These are phyloP conservation scores for Veloporphyrellus conicus DNA, from an alignment of 1,284 basidiomycete species.

Conservation along the genomic window DNA sequence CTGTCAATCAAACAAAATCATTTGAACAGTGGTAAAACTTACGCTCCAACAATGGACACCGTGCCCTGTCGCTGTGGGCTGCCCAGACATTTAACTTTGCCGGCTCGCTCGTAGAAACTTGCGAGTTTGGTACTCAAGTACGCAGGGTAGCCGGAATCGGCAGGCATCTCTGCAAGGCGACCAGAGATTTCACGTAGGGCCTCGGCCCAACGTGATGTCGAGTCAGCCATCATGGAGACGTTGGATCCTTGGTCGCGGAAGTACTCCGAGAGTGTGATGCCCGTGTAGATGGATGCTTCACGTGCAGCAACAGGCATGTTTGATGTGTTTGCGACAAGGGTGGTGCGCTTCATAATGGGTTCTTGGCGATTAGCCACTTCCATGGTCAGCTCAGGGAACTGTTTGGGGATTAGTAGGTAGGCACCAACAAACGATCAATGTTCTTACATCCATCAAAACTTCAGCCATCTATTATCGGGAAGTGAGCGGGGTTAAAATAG, in stretches of 20 bases:
- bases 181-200: conserved; percentile 99
- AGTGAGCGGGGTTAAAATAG: conserved; percentile 5
- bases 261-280: conserved; percentile 98
- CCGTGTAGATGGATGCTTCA: conserved; percentile 99
- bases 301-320: conserved; percentile 99
- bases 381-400: conserved; percentile 96
- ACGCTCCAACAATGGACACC: conserved; percentile 98
- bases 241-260: conserved; percentile 99
- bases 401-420: conserved; percentile 15
- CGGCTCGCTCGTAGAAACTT: conserved; percentile 99
- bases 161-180: conserved; percentile 99
- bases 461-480: conserved; percentile 81
- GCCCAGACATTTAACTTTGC: conserved; percentile 91
- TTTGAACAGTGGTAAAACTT: conserved; percentile 38
- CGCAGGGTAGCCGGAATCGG: conserved; percentile 98
- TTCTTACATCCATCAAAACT: conserved; percentile 83
- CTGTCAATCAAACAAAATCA: conserved; percentile 11
- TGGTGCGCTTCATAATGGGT: conserved; percentile 99
- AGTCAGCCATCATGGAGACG: conserved; percentile 99
- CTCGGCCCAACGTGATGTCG: conserved; percentile 99
- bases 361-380: conserved; percentile 89
- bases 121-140: conserved; percentile 96
- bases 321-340: conserved; percentile 97
- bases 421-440: conserved; percentile 2
- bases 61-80: conserved; percentile 87